Conservation (phyloP, 2,329 filamentous ascomycete genomes). For the Ophiostoma novo-ulmi region DNA sequence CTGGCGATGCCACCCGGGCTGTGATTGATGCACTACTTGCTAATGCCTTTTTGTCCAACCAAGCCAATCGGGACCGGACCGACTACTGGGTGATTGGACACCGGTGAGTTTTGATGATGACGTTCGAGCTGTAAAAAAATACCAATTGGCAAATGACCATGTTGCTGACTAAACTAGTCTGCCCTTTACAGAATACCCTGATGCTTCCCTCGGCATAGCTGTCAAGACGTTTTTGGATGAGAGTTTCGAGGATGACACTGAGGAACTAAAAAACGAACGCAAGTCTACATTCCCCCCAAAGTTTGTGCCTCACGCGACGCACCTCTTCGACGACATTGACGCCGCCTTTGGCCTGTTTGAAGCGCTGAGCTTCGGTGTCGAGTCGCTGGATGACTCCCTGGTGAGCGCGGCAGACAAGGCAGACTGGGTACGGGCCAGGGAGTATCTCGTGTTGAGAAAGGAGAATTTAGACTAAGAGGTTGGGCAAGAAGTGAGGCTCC, state of each 20-base stretch:
- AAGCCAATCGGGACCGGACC: slow-evolving; percentile 64
- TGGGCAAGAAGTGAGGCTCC: background rate
- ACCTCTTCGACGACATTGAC: slow-evolving; percentile 56
- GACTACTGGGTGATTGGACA: slow-evolving; percentile 66
- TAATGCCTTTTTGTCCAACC: slow-evolving; percentile 74
- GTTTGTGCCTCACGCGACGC: slow-evolving; percentile 55
- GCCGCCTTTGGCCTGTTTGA: slow-evolving; percentile 55
- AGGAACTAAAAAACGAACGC: slow-evolving; percentile 38
- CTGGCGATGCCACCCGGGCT: slow-evolving; percentile 75
- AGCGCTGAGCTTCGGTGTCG: slow-evolving; percentile 53
- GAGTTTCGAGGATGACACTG: slow-evolving; percentile 54
- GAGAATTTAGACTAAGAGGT: background rate
- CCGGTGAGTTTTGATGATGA: slow-evolving; percentile 38
- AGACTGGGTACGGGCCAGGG: slow-evolving; percentile 52
- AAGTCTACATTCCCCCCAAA: slow-evolving; percentile 48
- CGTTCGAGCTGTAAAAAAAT: too few relatives aligned
- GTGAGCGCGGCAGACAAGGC: slow-evolving; percentile 44
- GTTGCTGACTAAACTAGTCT: slow-evolving; percentile 22
- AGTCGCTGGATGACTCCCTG: slow-evolving; percentile 47
- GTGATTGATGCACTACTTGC: slow-evolving; percentile 76
- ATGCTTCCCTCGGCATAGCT: slow-evolving; percentile 72
- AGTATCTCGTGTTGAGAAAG: slow-evolving; percentile 42
- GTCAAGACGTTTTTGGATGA: slow-evolving; percentile 66
- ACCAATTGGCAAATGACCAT: too few relatives aligned
- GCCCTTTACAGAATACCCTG: slow-evolving; percentile 46